A percentile compares a stretch with the other conserved stretches of the same genome.
phyloP scores from a whole-genome alignment of 2,329 filamentous ascomycete species.

The Xylaria multiplex region DNA sequence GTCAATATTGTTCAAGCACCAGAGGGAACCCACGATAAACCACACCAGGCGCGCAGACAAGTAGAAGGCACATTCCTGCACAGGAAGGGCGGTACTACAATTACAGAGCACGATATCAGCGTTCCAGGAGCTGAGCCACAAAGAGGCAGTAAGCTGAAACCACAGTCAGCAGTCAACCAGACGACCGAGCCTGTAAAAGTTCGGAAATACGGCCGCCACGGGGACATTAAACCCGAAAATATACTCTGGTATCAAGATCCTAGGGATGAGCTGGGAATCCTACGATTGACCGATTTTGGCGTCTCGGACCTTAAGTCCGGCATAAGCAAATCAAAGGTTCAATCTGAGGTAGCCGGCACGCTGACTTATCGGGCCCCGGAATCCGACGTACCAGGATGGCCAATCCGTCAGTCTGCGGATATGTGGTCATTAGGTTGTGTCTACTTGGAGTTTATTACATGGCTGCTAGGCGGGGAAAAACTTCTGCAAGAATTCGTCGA shows the following conservation, averaged over 20 bases:
- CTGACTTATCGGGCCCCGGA: slow-evolving; percentile 18
- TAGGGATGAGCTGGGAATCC: neutral
- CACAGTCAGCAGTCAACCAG: neutral
- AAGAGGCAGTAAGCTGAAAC: neutral
- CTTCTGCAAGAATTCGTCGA: slow-evolving; percentile 6
- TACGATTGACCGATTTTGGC: slow-evolving; percentile 23
- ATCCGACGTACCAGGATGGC: neutral
- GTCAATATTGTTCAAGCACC: neutral
- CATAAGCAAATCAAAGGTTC: slow-evolving; percentile 11
- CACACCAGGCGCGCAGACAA: too few relatives aligned
- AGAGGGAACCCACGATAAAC: neutral
- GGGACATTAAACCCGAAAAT: slow-evolving; percentile 28
- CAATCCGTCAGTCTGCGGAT: slow-evolving; percentile 14
- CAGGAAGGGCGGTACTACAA: neutral
- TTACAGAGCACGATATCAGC: neutral
- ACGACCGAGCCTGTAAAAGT: neutral
- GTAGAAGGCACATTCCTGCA: neutral
- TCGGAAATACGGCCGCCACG: slow-evolving; percentile 21
- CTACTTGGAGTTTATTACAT: slow-evolving; percentile 28
- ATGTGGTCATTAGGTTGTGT: slow-evolving; percentile 31
- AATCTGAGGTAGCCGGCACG: neutral
- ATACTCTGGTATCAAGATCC: slow-evolving; percentile 19
- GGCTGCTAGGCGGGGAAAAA: slow-evolving; percentile 15
- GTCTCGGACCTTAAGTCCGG: slow-evolving; percentile 17
- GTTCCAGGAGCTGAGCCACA: neutral